Base-by-base conservation (phyloP, 1,139 yeast genomes). In the Suhomyces bokatorum region DNA sequence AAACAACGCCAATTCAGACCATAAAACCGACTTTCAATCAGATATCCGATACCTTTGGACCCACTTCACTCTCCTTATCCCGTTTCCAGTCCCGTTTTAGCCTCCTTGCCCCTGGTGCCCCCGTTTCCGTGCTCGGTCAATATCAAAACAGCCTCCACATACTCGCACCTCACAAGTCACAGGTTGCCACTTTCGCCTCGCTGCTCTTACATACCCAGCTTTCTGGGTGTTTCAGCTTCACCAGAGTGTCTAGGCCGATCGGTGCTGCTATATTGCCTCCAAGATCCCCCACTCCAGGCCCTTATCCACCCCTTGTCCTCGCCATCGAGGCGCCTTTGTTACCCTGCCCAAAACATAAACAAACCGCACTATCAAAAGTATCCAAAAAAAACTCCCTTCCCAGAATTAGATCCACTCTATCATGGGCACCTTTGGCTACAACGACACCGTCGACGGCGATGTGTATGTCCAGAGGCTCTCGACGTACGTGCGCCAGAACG, bases 391-490 rank as follows among this genome's bases (percentile, higher is more conserved):
- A 15, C 9, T 29, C 32, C 32, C 32, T 17, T 10, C 31, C 11
- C n/a, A 26, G 9, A 13, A 13, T 29, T 13, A 14, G 16, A 22
- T 27, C 29, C 30, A 34, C n/a, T 24, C 28, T 13, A 38, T 26
- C 32, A 38, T 58, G 57, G 59, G 59, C 26, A 50, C 58, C 32
- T 52, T 53, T 43, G 45, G 53, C 36, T 50, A 45, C 38, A 57
- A 57, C 49, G 67, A 60, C 40, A 65, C 73, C 49, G 66, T 71
- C 40, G 77, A 69, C 45, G 77, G 78, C 37, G 77, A 71, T 49
- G 69, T 69, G 33, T 73, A 68, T 51, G 61, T 72, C 32, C 78
- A 73, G 51, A 60, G 70, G 46, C 62, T 73, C 32, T 66, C 77
- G 39, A 62, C 69, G 17, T 71, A 72, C 46, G 65, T 73, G 32